Conservation (phyloP, 306 rosid species). For the Arachis stenosperma region DNA sequence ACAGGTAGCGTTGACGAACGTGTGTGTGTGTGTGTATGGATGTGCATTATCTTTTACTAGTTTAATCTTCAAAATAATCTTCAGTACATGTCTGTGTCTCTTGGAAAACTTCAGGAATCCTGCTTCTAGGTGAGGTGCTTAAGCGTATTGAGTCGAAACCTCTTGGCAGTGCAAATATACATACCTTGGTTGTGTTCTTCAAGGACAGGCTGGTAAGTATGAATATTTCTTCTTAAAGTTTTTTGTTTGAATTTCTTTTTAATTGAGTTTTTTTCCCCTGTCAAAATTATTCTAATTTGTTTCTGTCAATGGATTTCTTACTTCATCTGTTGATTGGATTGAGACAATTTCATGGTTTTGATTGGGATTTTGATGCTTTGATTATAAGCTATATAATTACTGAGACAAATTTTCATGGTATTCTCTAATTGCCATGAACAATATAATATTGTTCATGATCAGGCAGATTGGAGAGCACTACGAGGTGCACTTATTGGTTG, state of each 20-base stretch:
- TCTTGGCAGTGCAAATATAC: slow-evolving; percentile 60
- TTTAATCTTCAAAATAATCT: neutral
- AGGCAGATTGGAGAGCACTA: slow-evolving; percentile 99
- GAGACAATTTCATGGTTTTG: slow-evolving; percentile 24
- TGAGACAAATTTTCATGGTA: slow-evolving; percentile 18
- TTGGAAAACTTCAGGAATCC: slow-evolving; percentile 61
- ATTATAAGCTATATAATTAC: slow-evolving; percentile 24
- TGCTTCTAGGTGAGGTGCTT: slow-evolving; percentile 88
- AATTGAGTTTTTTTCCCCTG: neutral
- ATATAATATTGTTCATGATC: slow-evolving; percentile 47
- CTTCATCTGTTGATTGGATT: slow-evolving; percentile 25
- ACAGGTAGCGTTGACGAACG: neutral
- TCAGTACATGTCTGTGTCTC: slow-evolving; percentile 24
- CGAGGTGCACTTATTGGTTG: slow-evolving; percentile 96
- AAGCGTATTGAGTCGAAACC: slow-evolving; percentile 62
- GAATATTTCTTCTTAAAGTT: slow-evolving; percentile 32
- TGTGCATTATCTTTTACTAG: slow-evolving; percentile 29
- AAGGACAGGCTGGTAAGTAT: slow-evolving; percentile 86
- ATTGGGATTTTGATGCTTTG: slow-evolving; percentile 30
- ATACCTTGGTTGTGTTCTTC: slow-evolving; percentile 81
- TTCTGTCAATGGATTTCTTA: slow-evolving; percentile 8
- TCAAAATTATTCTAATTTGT: too few species aligned
- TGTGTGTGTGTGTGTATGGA: slow-evolving; percentile 18
- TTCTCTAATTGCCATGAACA: slow-evolving; percentile 29
- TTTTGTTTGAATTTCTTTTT: slow-evolving; percentile 15